Base-by-base conservation (phyloP, 2,329 filamentous ascomycete genomes). In the Aspergillus uvarum region DNA sequence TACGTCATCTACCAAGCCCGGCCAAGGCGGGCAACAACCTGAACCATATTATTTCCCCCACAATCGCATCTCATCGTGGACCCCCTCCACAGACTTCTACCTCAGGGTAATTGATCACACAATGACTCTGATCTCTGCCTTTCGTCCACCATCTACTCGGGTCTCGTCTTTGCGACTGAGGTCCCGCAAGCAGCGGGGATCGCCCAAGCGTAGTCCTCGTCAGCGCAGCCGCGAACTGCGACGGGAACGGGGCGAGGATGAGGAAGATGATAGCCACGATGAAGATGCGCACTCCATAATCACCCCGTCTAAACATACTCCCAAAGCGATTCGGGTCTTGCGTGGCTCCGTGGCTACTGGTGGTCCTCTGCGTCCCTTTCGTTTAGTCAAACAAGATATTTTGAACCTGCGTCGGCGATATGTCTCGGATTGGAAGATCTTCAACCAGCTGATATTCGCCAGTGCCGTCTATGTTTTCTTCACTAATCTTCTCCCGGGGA, bases 381-480 rank as follows among this genome's bases (percentile, higher is more conserved):
- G 83, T n/a, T 75, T 85, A 4, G 69, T 85, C 2, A 80, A 73
- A 61, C 76, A 83, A 56, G 83, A 85, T 67, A 64, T 80, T 1
- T 48, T 68, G 38, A 84, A 81, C 58, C 67, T 85, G 47, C 77
- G 75, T 24, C 60, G 68, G 22, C 74, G 83, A 65, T 85, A 81
- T 67, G 52, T 76, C 1, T 85, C 82, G 2, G 83, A 85, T 65
- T 85, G 83, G 83, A 77, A 74, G 4, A 64, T 82, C 22, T 88
- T 89, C 72, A 88, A 88, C 67, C 87, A 89, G 67, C 75, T 88
- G 44, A 77, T 88, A 6, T 74, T 89, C 56, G 86, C 86, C 24
- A 87, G 85, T 67, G 83, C 86, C 1, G 81, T 88, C 31, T 88
- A 87, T 72, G 81, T 88, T 61, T 88, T 88, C 77, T 88, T 89